Conservation (phyloP, 1,139 yeast species). For the Geotrichum candidum region DNA sequence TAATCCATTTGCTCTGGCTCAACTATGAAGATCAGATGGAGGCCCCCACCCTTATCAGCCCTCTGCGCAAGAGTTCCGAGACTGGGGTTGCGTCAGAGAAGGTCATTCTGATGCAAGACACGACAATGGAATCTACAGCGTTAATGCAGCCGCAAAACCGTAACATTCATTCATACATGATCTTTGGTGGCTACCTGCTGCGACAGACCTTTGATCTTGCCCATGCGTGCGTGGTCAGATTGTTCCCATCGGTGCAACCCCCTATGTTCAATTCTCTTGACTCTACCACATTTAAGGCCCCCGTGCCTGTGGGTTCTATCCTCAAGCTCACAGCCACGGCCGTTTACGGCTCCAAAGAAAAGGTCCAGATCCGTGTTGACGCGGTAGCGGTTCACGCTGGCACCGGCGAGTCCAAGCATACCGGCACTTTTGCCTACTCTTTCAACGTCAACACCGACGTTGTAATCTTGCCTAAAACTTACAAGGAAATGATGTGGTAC, state of each 20-base stretch:
- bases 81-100: not conserved
- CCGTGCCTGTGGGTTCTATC: constrained; percentile 1
- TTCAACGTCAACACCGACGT: not conserved
- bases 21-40: not conserved
- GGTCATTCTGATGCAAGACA: not conserved
- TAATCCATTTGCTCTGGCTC: not conserved
- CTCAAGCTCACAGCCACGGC: not conserved
- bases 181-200: constrained; percentile 7
- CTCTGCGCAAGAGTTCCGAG: not conserved
- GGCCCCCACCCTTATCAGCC: not conserved
- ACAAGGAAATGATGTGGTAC: constrained; percentile 1
- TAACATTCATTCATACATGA: constrained; percentile 7
- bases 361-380: constrained; percentile 1
- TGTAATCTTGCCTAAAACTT: not conserved
- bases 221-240: not conserved
- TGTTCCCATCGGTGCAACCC: not conserved
- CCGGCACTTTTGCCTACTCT: constrained; percentile 3
- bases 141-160: constrained; percentile 7
- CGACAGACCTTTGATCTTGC: constrained; percentile 5
- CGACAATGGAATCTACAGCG: not conserved
- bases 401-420: not conserved
- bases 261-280: not conserved
- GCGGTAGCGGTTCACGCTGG: not conserved
- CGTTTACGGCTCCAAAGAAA: not conserved
- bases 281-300: constrained; percentile 1